phyloP scores from a whole-genome alignment of 108 stramenopile species.

The Cyclotella baltica region DNA sequence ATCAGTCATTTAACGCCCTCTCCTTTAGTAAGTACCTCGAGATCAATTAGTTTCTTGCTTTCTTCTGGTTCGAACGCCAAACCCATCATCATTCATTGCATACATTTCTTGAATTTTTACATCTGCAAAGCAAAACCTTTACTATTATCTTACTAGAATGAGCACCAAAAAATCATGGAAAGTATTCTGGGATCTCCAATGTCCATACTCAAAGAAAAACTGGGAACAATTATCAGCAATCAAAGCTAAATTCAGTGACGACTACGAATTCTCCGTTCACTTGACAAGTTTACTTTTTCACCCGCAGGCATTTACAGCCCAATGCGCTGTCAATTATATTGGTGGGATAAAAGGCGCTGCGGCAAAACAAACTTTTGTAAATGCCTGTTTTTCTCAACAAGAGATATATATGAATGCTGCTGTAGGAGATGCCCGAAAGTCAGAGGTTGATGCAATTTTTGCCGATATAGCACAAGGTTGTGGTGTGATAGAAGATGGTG shows the following conservation, averaged over 20 bases:
- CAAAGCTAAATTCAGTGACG: neutral
- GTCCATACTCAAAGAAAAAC: neutral
- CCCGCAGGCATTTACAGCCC: neutral
- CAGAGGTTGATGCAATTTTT: slow-evolving; percentile 11
- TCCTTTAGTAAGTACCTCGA: too few relatives aligned
- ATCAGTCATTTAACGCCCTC: too few relatives aligned
- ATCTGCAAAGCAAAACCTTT: too few relatives aligned
- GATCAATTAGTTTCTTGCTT: too few relatives aligned
- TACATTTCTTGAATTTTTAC: too few relatives aligned
- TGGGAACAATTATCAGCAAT: neutral
- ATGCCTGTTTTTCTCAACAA: neutral
- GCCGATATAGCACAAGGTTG: neutral
- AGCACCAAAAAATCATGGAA: neutral
- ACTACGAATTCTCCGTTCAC: neutral
- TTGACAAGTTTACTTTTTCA: neutral
- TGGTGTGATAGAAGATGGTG: neutral
- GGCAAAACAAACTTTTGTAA: neutral
- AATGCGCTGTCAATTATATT: neutral
- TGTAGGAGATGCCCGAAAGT: neutral
- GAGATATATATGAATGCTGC: neutral
- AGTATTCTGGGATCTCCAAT: neutral
- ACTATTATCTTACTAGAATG: too few relatives aligned
- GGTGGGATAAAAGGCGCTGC: neutral
- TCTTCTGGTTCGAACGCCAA: too few relatives aligned
- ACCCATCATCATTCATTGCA: too few relatives aligned